phyloP scores from a whole-genome alignment of 768 basidiomycete species.

The Podaxis mareebaensis region DNA sequence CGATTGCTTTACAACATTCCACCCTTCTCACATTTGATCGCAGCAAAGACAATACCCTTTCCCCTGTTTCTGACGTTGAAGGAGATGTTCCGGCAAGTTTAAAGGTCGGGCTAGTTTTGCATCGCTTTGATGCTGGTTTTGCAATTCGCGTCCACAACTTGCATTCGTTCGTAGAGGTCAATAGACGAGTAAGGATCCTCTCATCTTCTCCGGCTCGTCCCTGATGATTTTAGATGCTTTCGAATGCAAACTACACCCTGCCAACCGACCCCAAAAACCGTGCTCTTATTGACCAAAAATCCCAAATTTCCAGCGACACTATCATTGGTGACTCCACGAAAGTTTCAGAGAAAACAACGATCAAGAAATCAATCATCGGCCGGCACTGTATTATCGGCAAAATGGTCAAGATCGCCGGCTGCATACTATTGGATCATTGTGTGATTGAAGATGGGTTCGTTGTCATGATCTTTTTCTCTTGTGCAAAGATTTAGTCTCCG shows the following conservation, averaged over 20 bases:
- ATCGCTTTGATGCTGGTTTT: conserved; percentile 52
- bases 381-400: conserved; percentile 84
- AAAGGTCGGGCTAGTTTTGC: conserved; percentile 64
- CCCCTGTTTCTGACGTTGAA: conserved; percentile 42
- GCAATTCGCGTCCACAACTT: conserved; percentile 78
- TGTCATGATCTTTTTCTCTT: not conserved
- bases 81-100: conserved; percentile 43
- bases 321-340: conserved; percentile 82
- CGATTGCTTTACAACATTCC: conserved; percentile 60
- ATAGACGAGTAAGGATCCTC: conserved; percentile 60
- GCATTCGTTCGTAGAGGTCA: conserved; percentile 75
- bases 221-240: conserved; percentile 45
- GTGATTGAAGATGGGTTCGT: conserved; percentile 83
- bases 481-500: conserved; percentile 9
- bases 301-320: conserved; percentile 82
- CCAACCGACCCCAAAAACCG: conserved; percentile 64
- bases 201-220: not conserved
- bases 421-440: conserved; percentile 87
- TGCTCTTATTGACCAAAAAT: conserved; percentile 73
- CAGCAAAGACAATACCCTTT: conserved; percentile 31
- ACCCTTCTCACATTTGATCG: conserved; percentile 29
- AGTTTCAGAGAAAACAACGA: conserved; percentile 74
- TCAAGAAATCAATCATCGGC: conserved; percentile 81
- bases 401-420: conserved; percentile 81
- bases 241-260: conserved; percentile 49